Evolutionary conservation across 441 rosid genomes (phyloP).

Genomic region (Francoa sonchifolia): DNA sequence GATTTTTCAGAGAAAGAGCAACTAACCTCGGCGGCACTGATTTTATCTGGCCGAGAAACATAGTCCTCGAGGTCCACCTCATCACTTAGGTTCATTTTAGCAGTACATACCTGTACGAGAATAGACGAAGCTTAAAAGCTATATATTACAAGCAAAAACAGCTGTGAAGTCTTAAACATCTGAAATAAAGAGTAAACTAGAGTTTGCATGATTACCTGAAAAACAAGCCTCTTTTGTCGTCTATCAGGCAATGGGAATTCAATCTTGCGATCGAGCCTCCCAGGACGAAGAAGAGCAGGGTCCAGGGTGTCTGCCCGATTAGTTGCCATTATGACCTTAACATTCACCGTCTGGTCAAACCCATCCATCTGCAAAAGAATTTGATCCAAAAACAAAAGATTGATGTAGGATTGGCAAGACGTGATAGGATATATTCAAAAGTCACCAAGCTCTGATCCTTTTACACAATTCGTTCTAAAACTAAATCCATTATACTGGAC

Average conservation of each 20-base stretch:
- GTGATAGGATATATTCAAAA: too few species aligned
- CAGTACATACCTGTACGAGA: slow-evolving; percentile 70
- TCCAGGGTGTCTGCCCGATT: slow-evolving; percentile 96
- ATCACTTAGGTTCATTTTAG: slow-evolving; percentile 92
- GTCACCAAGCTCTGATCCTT: too few species aligned
- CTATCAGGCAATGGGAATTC: slow-evolving; percentile 96
- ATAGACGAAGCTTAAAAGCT: neutral
- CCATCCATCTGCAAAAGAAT: slow-evolving; percentile 75
- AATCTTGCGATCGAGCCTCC: slow-evolving; percentile 90
- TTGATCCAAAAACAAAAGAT: too few species aligned
- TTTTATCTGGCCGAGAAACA: slow-evolving; percentile 95
- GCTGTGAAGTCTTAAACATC: too few species aligned
- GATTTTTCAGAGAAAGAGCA: slow-evolving; percentile 7
- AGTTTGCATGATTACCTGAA: too few species aligned
- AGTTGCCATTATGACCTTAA: slow-evolving; percentile 97
- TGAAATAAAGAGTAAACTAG: too few species aligned
- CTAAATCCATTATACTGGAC: too few species aligned
- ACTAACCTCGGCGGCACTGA: slow-evolving; percentile 97
- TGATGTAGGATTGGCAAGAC: too few species aligned
- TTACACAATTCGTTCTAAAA: too few species aligned
- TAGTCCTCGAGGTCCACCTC: slow-evolving; percentile 98
- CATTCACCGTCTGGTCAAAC: slow-evolving; percentile 94
- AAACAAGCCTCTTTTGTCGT: slow-evolving; percentile 96
- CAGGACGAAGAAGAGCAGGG: slow-evolving; percentile 98
- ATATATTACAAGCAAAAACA: too few species aligned